Base-by-base conservation (phyloP, 129 eudicot species). In the Lonicera japonica region DNA sequence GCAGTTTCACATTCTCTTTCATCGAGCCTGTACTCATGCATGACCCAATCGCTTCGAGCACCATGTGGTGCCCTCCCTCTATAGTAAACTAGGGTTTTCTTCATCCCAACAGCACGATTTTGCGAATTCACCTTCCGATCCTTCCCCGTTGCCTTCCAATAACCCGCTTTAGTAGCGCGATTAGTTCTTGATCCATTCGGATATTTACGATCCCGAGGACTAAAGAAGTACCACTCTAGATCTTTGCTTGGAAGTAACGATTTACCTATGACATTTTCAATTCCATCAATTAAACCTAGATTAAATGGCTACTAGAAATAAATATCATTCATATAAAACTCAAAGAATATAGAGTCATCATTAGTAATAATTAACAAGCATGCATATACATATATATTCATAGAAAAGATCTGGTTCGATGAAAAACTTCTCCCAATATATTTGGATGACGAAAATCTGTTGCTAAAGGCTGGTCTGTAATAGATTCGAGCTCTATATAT, bases 51-150 rank as follows among this genome's bases (percentile, higher is more conserved):
- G 9, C 90, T 87, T 29, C 98, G 79, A 60, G 87, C 77, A 54
- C 98, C 98, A 84, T 91, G 95, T 25, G 98, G 98, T 40, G 98
- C 98, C 73, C 98, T 82, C 60, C 98, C 98, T 80, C 95, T 58
- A 17, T 91, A 87, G 73, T 82, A 91, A 77, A 91, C 98, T 67
- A 91, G 92, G 68, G 98, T 91, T 80, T 91, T 91, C 89, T 91
- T 91, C 95, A 82, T 91, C 20, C 98, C 98, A 25, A 91, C 88
- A 0, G 95, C 84, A 25, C 96, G 69, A 62, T 65, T 72, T 46
- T 91, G 96, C 9, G 95, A 91, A 43, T 73, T 86, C 0, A 91
- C 97, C 23, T 84, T 91, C 20, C 97, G 67, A 43, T 91, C 97
- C 79, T 91, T 91, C 13, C 97, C 97, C 0, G 97, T 91, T 4